Evolutionary conservation across 2,329 filamentous ascomycete genomes (phyloP).

Genomic region (Penicillium sp.): DNA sequence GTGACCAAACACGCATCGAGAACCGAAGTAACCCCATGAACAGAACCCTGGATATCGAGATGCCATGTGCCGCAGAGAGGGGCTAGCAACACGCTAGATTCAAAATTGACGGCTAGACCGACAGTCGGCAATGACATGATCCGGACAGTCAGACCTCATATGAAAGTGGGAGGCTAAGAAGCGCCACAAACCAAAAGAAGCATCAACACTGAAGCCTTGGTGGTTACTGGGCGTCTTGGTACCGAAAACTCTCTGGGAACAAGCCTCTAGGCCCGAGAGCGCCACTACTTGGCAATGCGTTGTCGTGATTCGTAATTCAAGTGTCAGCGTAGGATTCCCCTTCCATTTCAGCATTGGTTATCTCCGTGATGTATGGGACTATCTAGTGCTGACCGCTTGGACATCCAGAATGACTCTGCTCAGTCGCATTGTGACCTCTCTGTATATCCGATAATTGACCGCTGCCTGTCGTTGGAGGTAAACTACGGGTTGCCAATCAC

Average conservation of each 20-base stretch:
- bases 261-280: slow-evolving; percentile 9
- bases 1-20: slow-evolving; percentile 2
- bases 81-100: slow-evolving; percentile 11
- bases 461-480: neutral
- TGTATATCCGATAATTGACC: slow-evolving; percentile 12
- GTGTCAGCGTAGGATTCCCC: neutral
- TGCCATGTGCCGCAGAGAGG: slow-evolving; percentile 8
- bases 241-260: slow-evolving; percentile 7
- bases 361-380: neutral
- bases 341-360: neutral
- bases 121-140: slow-evolving; percentile 11
- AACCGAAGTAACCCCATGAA: slow-evolving; percentile 1
- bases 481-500: neutral
- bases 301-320: neutral
- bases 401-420: neutral
- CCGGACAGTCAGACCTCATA: slow-evolving; percentile 2
- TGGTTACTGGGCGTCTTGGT: slow-evolving; percentile 4
- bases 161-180: slow-evolving; percentile 8
- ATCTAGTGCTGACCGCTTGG: slow-evolving; percentile 18
- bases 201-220: slow-evolving; percentile 10
- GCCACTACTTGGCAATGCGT: slow-evolving; percentile 4
- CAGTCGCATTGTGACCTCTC: neutral
- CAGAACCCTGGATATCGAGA: slow-evolving; percentile 3
- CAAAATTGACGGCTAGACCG: slow-evolving; percentile 9
- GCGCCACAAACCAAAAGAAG: slow-evolving; percentile 21